Conservation (phyloP, 1,284 basidiomycete species). For the Melampsora americana region DNA sequence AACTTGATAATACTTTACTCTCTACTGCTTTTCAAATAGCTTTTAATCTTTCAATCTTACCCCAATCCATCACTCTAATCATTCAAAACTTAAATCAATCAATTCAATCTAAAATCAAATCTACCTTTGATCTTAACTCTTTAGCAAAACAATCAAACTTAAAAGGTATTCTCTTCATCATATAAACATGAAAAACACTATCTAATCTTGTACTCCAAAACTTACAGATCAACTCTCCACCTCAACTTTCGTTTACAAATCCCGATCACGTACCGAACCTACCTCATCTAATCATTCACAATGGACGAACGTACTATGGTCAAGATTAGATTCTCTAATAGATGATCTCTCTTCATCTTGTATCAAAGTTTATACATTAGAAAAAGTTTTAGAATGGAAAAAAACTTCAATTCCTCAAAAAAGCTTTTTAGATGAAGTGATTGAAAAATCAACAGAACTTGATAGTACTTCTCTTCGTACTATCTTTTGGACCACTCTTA, state of each 20-base stretch:
- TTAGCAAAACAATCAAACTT: slow-evolving; percentile 75
- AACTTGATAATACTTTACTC: slow-evolving; percentile 69
- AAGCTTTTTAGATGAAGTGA: slow-evolving; percentile 82
- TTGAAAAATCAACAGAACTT: slow-evolving; percentile 69
- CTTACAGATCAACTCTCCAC: slow-evolving; percentile 58
- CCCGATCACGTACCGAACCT: slow-evolving; percentile 76
- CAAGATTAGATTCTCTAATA: slow-evolving; percentile 72
- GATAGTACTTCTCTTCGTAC: slow-evolving; percentile 79
- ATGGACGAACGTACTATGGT: slow-evolving; percentile 78
- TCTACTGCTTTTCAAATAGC: slow-evolving; percentile 90
- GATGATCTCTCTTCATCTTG: slow-evolving; percentile 87
- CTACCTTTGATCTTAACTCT: slow-evolving; percentile 76
- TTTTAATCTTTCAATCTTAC: slow-evolving; percentile 80
- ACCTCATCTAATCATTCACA: slow-evolving; percentile 75
- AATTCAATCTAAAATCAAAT: slow-evolving; percentile 70
- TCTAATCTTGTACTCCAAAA: too few species aligned
- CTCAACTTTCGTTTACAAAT: slow-evolving; percentile 64
- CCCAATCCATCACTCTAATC: slow-evolving; percentile 74
- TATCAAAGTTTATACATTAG: slow-evolving; percentile 88
- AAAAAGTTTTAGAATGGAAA: slow-evolving; percentile 86
- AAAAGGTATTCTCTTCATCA: slow-evolving; percentile 62
- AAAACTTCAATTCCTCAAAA: slow-evolving; percentile 72
- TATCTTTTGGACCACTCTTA: slow-evolving; percentile 82
- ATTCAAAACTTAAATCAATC: slow-evolving; percentile 77
- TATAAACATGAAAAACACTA: too few species aligned